phyloP scores from a whole-genome alignment of 1,284 basidiomycete genomes.

The Apiotrichum laibachii region DNA sequence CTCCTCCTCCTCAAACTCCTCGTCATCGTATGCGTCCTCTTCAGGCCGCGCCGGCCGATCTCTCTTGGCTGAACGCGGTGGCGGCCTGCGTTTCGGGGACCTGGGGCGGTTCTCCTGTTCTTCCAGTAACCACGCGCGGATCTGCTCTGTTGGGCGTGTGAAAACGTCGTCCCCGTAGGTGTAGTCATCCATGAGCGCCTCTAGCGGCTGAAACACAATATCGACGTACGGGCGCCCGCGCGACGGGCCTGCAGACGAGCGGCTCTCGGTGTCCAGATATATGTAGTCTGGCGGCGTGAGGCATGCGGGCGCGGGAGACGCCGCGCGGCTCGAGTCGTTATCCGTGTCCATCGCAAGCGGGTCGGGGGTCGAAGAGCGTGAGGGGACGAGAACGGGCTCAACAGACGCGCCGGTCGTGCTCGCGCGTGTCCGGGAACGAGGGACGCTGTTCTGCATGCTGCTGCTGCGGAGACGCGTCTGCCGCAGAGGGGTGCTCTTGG shows the following conservation, averaged over 20 bases:
- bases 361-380: no score
- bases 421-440: no score
- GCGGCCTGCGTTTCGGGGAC: background rate
- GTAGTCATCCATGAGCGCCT: background rate
- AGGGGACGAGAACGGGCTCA: no score
- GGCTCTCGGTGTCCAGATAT: background rate
- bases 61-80: background rate
- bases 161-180: background rate
- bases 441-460: no score
- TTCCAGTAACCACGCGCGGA: background rate
- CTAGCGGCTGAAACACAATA: constrained; percentile 4
- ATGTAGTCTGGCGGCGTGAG: constrained; percentile 1
- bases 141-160: background rate
- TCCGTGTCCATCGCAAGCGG: no score
- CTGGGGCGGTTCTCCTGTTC: background rate
- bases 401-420: no score
- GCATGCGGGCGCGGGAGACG: background rate
- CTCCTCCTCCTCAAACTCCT: background rate
- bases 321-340: background rate
- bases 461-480: no score
- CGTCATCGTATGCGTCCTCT: background rate
- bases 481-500: no score
- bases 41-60: background rate
- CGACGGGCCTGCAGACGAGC: background rate
- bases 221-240: background rate